Base-by-base conservation (phyloP, 176 grass and related monocot genomes). In the Raddia guianensis region DNA sequence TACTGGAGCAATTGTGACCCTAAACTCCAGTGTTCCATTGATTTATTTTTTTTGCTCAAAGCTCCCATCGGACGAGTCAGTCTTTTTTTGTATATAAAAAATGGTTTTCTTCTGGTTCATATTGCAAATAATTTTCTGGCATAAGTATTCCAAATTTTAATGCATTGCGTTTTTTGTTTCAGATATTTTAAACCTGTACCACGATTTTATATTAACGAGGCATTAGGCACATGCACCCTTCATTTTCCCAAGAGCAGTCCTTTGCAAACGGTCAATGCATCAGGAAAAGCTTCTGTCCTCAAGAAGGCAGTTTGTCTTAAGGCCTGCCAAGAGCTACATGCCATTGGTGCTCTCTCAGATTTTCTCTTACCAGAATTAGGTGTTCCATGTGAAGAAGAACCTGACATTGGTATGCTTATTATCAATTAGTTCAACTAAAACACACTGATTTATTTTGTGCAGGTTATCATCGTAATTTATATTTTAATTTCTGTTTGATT, bases 141-240 rank as follows among this genome's bases (percentile, higher is more conserved):
- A 50, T 40, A 73, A 49, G 54, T 86, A 66, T 57, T 53, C 16
- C 50, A 46, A 56, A 19, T 73, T 54, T 45, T 88, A 48, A 79
- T 45, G 27, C 3, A 68, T 75, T 10, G 48, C 76, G 49, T 46
- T 70, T 78, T 67, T 46, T 66, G 66, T 65, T 7, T 35, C 48
- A 97, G 93, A 37, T 97, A 91, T 50, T 97, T 89, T 86, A 89
- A 77, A 80, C 86, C 93, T 84, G 1, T 61, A 54, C 90, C 93
- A 5, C 87, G 93, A 87, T 97, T 97, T 47, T 12, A 33, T 50
- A 89, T 87, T 72, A 42, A 93, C 73, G 79, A 89, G 75, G 64
- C 71, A 78, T 73, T 79, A 43, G 66, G 86, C 68, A 76, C n/a
- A 40, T 87, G 82, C 43, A 91, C 72, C 3, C 69, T 93, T 51